Base-by-base conservation (phyloP, 768 basidiomycete species). In the Cubamyces lactineus region DNA sequence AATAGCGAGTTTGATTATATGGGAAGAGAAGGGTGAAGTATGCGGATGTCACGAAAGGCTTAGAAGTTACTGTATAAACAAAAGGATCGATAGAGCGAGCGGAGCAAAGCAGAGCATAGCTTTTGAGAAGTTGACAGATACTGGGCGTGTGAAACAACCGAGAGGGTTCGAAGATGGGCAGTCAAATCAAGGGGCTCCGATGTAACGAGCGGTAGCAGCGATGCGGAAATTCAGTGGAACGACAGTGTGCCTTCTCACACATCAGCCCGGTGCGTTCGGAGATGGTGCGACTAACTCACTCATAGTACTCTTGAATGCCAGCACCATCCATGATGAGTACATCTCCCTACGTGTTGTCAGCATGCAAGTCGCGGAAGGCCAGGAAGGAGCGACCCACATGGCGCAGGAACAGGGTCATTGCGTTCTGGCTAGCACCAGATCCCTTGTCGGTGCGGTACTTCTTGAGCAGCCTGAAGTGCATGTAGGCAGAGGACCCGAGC, bases 301-400 rank as follows among this genome's bases (percentile, higher is more conserved):
- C 87, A 58, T 92, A 92, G 69, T 75, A 80, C 50, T 84, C 76
- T 68, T 92, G 91, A 9, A 92, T 80, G 4, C 73, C 81, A 5
- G 78, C 75, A 5, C 91, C 89, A 39, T 91, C 86, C 91, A 92
- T 92, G 11, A 92, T 82, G 53, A 92, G 73, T 17, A 92, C 78
- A 66, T 92, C 91, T 3, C 91, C 91, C 89, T 92, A 66, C 46
- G 28, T n/a, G 53, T n/a, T 19, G 4, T 52, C 15, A 19, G 5
- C 47, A 39, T 59, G 21, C 16, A 56, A 23, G 48, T 11, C 1
- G 21, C 16, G 50, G 50, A 61, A 47, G 30, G 57, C 34, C n/a
- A 16, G 40, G 11, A 5, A 42, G 9, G 19, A 24, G n/a, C 39
- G 1, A 68, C 77, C 68, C 66, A 91, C 91, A 71, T 92, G 91